phyloP scores from a whole-genome alignment of 139 green algal species.

The Auxenochlorella pyrenoidosa region DNA sequence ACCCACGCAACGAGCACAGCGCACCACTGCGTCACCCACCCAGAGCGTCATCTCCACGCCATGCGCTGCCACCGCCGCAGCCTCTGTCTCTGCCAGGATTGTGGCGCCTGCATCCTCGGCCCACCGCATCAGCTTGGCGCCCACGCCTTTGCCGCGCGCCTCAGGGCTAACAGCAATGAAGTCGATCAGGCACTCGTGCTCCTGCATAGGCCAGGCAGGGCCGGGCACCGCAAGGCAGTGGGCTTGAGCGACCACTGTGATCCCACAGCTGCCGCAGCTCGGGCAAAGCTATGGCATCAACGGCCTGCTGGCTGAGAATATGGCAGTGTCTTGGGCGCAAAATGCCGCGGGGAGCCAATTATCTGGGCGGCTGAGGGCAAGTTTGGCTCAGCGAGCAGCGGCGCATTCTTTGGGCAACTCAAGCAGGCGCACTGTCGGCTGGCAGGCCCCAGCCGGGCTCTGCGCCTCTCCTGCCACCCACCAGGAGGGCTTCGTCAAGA shows the following conservation, averaged over 20 bases:
- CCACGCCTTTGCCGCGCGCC: conserved; percentile 44
- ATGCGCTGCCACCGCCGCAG: neutral
- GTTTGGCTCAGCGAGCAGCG: too few relatives aligned
- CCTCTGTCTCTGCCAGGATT: conserved; percentile 7
- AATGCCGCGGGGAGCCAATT: too few relatives aligned
- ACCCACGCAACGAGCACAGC: too few relatives aligned
- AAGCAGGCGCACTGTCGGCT: neutral
- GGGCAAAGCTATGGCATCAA: too few relatives aligned
- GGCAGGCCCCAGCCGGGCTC: neutral
- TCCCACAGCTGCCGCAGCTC: neutral
- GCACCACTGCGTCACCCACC: conserved; percentile 19
- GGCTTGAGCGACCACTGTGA: neutral
- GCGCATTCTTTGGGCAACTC: too few relatives aligned
- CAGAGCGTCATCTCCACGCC: conserved; percentile 42
- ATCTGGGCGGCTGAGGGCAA: too few relatives aligned
- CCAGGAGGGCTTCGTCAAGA: conserved; percentile 44
- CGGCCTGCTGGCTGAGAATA: too few relatives aligned
- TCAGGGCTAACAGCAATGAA: conserved; percentile 44
- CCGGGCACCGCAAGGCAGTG: too few relatives aligned
- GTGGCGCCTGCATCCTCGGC: conserved; percentile 23
- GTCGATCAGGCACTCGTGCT: conserved; percentile 50
- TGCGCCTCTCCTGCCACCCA: neutral
- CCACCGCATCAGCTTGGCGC: conserved; percentile 40
- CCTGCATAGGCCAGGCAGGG: neutral
- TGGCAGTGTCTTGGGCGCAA: too few relatives aligned